Evolutionary conservation across 257 asterid genomes (phyloP).

Genomic region (Solanum acaule): DNA sequence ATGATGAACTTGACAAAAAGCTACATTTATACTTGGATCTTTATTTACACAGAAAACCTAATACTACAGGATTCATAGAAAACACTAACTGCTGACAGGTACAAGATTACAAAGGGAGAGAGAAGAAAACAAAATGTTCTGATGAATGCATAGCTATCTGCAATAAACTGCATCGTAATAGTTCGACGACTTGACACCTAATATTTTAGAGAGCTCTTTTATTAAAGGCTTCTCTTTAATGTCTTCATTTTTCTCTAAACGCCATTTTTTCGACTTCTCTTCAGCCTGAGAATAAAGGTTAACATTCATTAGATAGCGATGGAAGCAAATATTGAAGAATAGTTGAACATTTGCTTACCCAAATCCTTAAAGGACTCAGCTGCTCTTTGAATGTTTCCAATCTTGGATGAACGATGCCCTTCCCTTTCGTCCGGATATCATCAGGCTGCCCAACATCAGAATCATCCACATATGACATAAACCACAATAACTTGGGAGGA

Average conservation of each 20-base stretch:
- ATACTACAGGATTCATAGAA: not conserved
- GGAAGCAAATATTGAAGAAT: not conserved
- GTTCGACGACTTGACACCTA: conserved; percentile 39
- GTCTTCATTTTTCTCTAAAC: conserved; percentile 33
- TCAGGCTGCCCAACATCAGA: conserved; percentile 28
- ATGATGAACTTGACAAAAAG: no score
- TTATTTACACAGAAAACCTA: not conserved
- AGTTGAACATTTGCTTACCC: conserved; percentile 33
- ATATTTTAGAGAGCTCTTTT: conserved; percentile 60
- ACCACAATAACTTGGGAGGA: no score
- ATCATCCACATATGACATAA: not conserved
- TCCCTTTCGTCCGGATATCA: conserved; percentile 60
- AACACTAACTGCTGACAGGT: not conserved
- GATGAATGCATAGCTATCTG: not conserved
- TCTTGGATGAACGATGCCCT: conserved; percentile 52
- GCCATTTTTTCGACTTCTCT: conserved; percentile 53
- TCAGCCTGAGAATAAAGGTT: conserved; percentile 36
- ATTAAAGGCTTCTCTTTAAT: conserved; percentile 48
- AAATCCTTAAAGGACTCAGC: conserved; percentile 47
- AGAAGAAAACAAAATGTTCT: not conserved
- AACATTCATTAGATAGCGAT: not conserved
- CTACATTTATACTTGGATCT: not conserved
- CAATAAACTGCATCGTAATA: conserved; percentile 2
- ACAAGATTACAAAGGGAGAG: not conserved
- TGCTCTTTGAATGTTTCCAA: conserved; percentile 40